Conservation (phyloP, 2,329 filamentous ascomycete genomes). For the Karstenula rhodostoma region DNA sequence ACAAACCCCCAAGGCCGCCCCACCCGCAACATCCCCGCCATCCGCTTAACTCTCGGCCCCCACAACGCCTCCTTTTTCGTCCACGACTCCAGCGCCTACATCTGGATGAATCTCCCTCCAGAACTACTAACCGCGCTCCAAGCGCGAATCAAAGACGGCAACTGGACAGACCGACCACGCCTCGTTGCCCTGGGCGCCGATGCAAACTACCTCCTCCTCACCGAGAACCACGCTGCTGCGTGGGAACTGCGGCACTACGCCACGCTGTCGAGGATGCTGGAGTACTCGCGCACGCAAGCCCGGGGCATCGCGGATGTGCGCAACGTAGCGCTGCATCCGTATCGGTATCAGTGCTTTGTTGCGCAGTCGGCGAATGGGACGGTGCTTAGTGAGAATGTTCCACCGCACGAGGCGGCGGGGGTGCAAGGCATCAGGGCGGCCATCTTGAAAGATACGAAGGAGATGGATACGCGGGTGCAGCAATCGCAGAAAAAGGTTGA, state of each 20-base stretch:
- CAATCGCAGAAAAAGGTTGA: constrained; percentile 14
- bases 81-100: constrained; percentile 36
- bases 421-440: constrained; percentile 31
- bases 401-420: constrained; percentile 29
- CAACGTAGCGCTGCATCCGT: constrained; percentile 35
- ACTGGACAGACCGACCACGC: constrained; percentile 42
- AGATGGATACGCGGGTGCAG: constrained; percentile 2
- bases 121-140: constrained; percentile 35
- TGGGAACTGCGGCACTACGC: constrained; percentile 40
- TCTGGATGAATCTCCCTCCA: constrained; percentile 45
- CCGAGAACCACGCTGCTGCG: constrained; percentile 37
- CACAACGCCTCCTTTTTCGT: constrained; percentile 45
- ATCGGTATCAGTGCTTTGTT: constrained; percentile 44
- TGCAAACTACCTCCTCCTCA: constrained; percentile 41
- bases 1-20: constrained; percentile 19
- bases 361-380: constrained; percentile 33
- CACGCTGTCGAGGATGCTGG: constrained; percentile 27
- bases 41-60: constrained; percentile 42
- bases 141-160: constrained; percentile 36
- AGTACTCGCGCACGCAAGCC: constrained; percentile 27
- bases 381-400: constrained; percentile 36
- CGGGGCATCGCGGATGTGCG: constrained; percentile 31
- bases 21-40: constrained; percentile 32
- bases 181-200: constrained; percentile 43
- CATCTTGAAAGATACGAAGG: constrained; percentile 19